A percentile compares a stretch with the other conserved stretches of the same genome.
Evolutionary conservation across 345 rosid genomes (phyloP).

Genomic region (Syzygium oleosum): DNA sequence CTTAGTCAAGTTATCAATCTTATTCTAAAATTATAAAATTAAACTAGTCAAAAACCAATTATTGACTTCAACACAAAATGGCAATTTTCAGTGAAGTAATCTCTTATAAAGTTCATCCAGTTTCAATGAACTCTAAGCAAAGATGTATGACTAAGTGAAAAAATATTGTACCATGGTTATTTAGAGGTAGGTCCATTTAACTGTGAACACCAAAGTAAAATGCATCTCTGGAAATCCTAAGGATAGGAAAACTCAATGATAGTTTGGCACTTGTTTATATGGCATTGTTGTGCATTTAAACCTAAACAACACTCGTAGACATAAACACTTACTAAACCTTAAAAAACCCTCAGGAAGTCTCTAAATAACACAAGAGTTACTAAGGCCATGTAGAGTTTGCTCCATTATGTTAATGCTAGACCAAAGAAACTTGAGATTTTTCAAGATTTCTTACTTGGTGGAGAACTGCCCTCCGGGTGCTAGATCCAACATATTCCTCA

Average conservation of each 20-base stretch:
- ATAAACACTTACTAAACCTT: not conserved
- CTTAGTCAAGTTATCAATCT: not conserved
- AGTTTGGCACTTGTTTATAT: not conserved
- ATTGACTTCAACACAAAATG: too few relatives aligned
- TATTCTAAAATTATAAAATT: not conserved
- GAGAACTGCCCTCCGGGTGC: slow-evolving; percentile 55
- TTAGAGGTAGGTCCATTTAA: not conserved
- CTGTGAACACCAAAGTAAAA: not conserved
- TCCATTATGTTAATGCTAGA: not conserved
- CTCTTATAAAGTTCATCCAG: too few relatives aligned
- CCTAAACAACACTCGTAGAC: not conserved
- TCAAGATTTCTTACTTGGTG: slow-evolving; percentile 46
- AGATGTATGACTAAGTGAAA: not conserved
- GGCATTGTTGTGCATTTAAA: not conserved
- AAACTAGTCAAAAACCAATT: not conserved
- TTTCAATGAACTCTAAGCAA: not conserved
- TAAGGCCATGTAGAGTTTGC: not conserved
- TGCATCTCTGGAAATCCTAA: not conserved
- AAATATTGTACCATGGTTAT: not conserved
- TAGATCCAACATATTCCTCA: slow-evolving; percentile 58
- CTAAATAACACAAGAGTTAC: not conserved
- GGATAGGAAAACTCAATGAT: not conserved
- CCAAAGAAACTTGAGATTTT: not conserved
- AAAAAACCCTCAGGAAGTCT: not conserved
- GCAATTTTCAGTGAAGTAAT: too few relatives aligned